Conservation (phyloP, 768 basidiomycete genomes). For the Psilocybe cubensis region DNA sequence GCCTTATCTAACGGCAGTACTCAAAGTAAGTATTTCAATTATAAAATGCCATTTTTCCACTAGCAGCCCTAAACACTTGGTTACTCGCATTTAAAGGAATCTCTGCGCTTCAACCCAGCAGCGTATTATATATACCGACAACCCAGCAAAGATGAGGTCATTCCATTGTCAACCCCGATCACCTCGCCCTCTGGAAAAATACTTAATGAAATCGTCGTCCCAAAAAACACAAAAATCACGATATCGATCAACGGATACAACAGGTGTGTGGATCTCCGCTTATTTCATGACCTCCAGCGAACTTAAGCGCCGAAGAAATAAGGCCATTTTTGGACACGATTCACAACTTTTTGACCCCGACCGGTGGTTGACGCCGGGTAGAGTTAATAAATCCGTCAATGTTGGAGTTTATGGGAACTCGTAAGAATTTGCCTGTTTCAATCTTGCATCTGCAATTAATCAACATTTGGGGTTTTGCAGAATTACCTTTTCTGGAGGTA, state of each 20-base stretch:
- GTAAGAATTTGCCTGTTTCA: conserved; percentile 29
- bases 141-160: conserved; percentile 53
- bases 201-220: conserved; percentile 50
- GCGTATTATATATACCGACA: conserved; percentile 37
- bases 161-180: conserved; percentile 61
- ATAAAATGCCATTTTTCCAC: not conserved
- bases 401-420: conserved; percentile 52
- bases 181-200: conserved; percentile 45
- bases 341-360: conserved; percentile 50
- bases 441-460: not conserved
- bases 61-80: not conserved
- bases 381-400: conserved; percentile 38
- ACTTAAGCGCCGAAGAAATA: conserved; percentile 29
- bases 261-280: conserved; percentile 34
- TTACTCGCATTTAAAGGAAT: conserved; percentile 38
- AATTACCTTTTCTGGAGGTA: conserved; percentile 34
- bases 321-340: conserved; percentile 50
- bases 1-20: conserved; percentile 48
- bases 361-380: conserved; percentile 50
- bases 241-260: conserved; percentile 58
- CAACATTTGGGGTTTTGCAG: conserved; percentile 12
- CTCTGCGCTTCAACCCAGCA: conserved; percentile 47
- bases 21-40: conserved; percentile 41
- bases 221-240: conserved; percentile 52
- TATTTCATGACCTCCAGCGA: not conserved